Evolutionary conservation across 129 eudicot species (phyloP), one percentile per base, ranked within the genome.

Genomic region (Silybum marianum): DNA sequence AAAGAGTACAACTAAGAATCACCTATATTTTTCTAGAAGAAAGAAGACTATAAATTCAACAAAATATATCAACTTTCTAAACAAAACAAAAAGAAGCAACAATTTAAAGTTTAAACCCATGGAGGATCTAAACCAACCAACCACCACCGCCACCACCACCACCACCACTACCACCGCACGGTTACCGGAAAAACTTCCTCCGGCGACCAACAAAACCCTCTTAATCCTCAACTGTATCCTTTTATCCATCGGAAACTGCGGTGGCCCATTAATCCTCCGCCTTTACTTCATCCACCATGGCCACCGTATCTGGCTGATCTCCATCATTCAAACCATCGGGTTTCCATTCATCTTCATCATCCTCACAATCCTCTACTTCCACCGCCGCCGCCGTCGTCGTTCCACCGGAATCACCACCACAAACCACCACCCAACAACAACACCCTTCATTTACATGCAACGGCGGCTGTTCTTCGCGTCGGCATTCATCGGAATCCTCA

Each of bases 271-370:
- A 5, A 38, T 87, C 74, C 84, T 74, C 69, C 88, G 90, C 71
- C 85, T 87, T 48, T 87, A 87, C 66, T 87, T 60, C 78, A 21
- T 87, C 74, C 88, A 83, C 69, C 85, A 83, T 0, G 88, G 90
- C 85, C 63, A 87, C 44, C 79, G 84, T 6, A 65, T 87, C 60
- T 87, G 90, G 90, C 58, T 87, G 0, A 67, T 73, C 2, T 44
- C 51, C 4, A 42, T 40, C 68, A 48, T 80, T 7, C 78, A 85
- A 6, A 85, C 82, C 24, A 83, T 71, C 3, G 90, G 88, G 1
- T 87, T 80, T 78, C 87, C 88, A 2, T 67, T 87, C 26, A 83
- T 76, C 14, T 51, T 80, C 4, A 0, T 81, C 1, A 63, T 77
- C 36, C 85, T 85, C 75, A 69, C 71, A n/a, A 9, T 72, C n/a